phyloP scores from a whole-genome alignment of 345 rosid species.

The Acer yangbiense region DNA sequence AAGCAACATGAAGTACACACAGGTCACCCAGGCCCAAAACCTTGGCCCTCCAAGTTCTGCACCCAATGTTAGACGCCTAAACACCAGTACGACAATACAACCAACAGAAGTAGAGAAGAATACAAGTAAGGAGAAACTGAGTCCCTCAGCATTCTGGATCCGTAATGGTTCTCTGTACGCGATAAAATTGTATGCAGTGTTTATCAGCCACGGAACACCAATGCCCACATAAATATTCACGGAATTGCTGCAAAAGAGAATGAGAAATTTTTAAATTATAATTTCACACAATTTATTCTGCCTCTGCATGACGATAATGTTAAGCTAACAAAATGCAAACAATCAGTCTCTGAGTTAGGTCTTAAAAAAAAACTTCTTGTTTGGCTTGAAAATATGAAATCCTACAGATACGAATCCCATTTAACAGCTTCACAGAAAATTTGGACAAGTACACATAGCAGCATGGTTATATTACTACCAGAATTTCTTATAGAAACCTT shows the following conservation, averaged over 20 bases:
- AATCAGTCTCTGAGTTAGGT: not conserved
- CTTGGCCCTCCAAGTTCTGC: constrained; percentile 92
- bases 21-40: constrained; percentile 87
- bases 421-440: constrained; percentile 4
- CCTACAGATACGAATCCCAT: not conserved
- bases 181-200: constrained; percentile 78
- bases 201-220: constrained; percentile 92
- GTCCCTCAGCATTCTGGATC: constrained; percentile 65
- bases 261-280: not conserved
- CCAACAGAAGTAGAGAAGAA: constrained; percentile 80
- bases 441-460: not conserved
- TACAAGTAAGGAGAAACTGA: constrained; percentile 79
- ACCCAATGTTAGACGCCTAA: constrained; percentile 69
- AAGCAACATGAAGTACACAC: constrained; percentile 64
- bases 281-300: not conserved
- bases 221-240: constrained; percentile 94
- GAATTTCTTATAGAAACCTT: constrained; percentile 2
- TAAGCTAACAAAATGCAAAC: not conserved
- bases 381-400: not conserved
- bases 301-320: not conserved
- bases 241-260: constrained; percentile 59
- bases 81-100: constrained; percentile 75
- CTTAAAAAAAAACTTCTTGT: not conserved
- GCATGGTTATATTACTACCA: not conserved
- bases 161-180: constrained; percentile 65